Evolutionary conservation across 1,284 basidiomycete species (phyloP).

Genomic region (Pseudozyma sp.): DNA sequence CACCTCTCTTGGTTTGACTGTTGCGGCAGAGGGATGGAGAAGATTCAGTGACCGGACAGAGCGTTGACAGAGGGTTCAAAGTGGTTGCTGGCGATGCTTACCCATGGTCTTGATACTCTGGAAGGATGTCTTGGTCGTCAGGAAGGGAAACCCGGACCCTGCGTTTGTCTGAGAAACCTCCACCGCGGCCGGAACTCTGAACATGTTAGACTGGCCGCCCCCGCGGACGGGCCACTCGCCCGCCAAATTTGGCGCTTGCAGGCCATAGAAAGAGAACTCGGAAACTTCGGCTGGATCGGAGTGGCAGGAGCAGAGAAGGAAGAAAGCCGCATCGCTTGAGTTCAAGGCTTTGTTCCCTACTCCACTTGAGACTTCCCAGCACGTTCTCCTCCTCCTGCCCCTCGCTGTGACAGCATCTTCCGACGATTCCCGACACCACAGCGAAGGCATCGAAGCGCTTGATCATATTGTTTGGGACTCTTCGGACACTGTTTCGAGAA

Average conservation of each 20-base stretch:
- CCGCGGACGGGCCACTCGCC: slow-evolving; percentile 3
- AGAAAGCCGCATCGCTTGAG: neutral
- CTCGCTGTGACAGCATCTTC: neutral
- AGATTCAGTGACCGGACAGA: too few relatives aligned
- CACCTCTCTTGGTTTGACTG: slow-evolving; percentile 37
- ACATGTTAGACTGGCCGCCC: slow-evolving; percentile 1
- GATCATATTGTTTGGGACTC: neutral
- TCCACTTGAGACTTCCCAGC: too few relatives aligned
- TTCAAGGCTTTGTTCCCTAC: neutral
- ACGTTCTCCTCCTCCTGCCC: neutral
- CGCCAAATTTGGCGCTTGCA: neutral
- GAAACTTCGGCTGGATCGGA: neutral
- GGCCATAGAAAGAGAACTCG: neutral
- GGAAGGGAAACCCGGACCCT: too few relatives aligned
- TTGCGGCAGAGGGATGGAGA: neutral
- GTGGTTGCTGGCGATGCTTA: neutral
- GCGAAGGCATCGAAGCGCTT: neutral
- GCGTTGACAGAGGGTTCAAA: too few relatives aligned
- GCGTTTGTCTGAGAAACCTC: neutral
- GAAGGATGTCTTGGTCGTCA: neutral
- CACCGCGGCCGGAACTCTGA: neutral
- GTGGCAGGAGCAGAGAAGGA: neutral
- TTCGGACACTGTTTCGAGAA: neutral
- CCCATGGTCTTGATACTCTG: neutral
- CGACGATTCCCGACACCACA: too few relatives aligned